phyloP scores from a whole-genome alignment of 2,329 filamentous ascomycete genomes.

The Juglanconis oblonga region DNA sequence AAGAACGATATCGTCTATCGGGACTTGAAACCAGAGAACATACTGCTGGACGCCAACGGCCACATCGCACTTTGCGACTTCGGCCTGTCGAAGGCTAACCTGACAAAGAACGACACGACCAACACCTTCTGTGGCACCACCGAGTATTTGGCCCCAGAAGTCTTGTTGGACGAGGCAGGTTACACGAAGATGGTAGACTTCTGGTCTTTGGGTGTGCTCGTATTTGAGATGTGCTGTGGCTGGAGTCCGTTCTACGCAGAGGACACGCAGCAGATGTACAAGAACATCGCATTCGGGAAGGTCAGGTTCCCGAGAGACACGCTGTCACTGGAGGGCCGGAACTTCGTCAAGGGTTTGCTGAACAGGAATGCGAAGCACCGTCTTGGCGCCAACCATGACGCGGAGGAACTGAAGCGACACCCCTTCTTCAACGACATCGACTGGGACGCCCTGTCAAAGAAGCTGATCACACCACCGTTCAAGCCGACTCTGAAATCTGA shows the following conservation, averaged over 20 bases:
- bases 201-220: slow-evolving; percentile 93
- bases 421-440: slow-evolving; percentile 93
- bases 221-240: slow-evolving; percentile 99
- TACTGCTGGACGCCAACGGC: slow-evolving; percentile 91
- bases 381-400: slow-evolving; percentile 85
- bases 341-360: slow-evolving; percentile 95
- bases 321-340: slow-evolving; percentile 87
- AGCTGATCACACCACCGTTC: slow-evolving; percentile 92
- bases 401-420: slow-evolving; percentile 89
- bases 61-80: slow-evolving; percentile 98
- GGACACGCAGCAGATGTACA: slow-evolving; percentile 99
- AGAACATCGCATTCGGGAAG: slow-evolving; percentile 99
- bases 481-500: slow-evolving; percentile 96
- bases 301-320: slow-evolving; percentile 95
- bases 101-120: slow-evolving; percentile 95
- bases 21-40: slow-evolving; percentile 96
- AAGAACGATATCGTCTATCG: slow-evolving; percentile 97
- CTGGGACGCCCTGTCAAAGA: slow-evolving; percentile 84
- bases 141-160: slow-evolving; percentile 94
- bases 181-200: slow-evolving; percentile 99
- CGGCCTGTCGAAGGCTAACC: slow-evolving; percentile 92
- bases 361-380: slow-evolving; percentile 97
- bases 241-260: slow-evolving; percentile 99
- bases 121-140: slow-evolving; percentile 99
- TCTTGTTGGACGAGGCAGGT: slow-evolving; percentile 89